Evolutionary conservation across 1,284 basidiomycete genomes (phyloP).

Genomic region (Cryptococcus jaspeensis): DNA sequence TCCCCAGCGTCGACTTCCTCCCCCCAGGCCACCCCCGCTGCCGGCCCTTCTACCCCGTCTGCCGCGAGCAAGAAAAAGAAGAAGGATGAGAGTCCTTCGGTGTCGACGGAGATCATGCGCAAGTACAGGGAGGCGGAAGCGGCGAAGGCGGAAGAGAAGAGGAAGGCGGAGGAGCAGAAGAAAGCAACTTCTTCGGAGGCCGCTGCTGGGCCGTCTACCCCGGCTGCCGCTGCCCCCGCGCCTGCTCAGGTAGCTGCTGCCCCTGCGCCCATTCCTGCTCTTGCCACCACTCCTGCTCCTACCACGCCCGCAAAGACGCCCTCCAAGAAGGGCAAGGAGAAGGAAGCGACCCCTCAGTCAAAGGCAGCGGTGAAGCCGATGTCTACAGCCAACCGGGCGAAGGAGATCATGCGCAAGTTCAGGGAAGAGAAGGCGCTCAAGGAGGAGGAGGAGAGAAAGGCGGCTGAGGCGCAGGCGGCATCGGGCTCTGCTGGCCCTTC

Average conservation of each 20-base stretch:
- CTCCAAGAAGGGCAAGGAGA: not conserved
- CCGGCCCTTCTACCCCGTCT: not conserved
- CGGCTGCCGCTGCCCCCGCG: not conserved
- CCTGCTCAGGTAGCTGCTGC: no score
- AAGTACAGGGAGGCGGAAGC: conserved; percentile 3
- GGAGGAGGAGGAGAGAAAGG: not conserved
- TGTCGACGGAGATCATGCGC: not conserved
- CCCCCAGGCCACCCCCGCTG: not conserved
- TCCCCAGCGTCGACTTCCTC: not conserved
- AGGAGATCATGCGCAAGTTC: conserved; percentile 11
- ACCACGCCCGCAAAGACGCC: not conserved
- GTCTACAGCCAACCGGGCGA: not conserved
- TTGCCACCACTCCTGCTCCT: not conserved
- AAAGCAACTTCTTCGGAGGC: not conserved
- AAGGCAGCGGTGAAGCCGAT: not conserved
- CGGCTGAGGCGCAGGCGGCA: not conserved
- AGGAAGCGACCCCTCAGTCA: not conserved
- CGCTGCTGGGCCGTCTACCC: no score
- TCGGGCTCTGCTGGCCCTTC: not conserved
- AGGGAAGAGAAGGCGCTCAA: not conserved
- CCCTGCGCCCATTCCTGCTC: not conserved
- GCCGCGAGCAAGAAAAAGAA: not conserved
- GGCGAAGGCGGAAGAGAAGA: not conserved
- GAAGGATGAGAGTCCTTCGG: not conserved
- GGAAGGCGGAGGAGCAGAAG: not conserved